A percentile compares a stretch with the other conserved stretches of the same genome.
Conservation (phyloP, 129 eudicot species). For the Rutidosis leptorrhynchoides region DNA sequence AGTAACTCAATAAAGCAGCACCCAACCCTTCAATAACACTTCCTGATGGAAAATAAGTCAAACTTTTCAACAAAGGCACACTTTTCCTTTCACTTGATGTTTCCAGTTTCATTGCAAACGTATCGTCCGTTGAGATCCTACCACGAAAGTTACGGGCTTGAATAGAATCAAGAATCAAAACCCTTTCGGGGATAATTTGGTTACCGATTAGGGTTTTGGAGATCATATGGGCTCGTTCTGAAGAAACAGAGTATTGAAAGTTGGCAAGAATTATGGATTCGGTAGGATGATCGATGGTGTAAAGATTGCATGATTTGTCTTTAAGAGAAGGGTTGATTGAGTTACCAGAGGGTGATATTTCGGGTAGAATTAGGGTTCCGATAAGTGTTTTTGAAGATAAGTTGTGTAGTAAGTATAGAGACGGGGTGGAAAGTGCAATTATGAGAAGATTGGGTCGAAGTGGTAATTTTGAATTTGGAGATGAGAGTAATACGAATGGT, state of each 20-base stretch:
- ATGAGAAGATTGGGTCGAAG: slow-evolving; percentile 71
- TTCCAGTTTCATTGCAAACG: slow-evolving; percentile 78
- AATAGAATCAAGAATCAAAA: slow-evolving; percentile 74
- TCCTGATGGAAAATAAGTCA: slow-evolving; percentile 79
- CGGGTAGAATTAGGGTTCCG: slow-evolving; percentile 81
- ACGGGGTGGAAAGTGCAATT: slow-evolving; percentile 78
- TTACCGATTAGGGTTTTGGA: slow-evolving; percentile 63
- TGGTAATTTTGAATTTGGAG: slow-evolving; percentile 39
- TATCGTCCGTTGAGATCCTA: slow-evolving; percentile 77
- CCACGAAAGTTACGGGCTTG: slow-evolving; percentile 81
- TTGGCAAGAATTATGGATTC: slow-evolving; percentile 50
- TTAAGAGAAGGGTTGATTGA: slow-evolving; percentile 53
- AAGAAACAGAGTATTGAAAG: slow-evolving; percentile 58
- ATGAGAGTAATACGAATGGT: slow-evolving; percentile 61
- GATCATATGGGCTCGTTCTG: slow-evolving; percentile 71
- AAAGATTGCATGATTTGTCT: slow-evolving; percentile 85
- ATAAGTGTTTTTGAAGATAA: slow-evolving; percentile 60
- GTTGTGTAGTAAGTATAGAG: slow-evolving; percentile 66
- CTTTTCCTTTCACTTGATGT: slow-evolving; percentile 53
- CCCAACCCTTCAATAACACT: slow-evolving; percentile 86
- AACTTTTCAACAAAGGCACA: slow-evolving; percentile 41
- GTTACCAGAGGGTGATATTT: slow-evolving; percentile 72
- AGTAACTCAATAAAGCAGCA: slow-evolving; percentile 80
- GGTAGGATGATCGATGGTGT: slow-evolving; percentile 47
- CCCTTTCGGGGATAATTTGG: slow-evolving; percentile 60